Conservation (phyloP, 164 flowering plant genomes). For the Tetrastigma voinierianum region DNA sequence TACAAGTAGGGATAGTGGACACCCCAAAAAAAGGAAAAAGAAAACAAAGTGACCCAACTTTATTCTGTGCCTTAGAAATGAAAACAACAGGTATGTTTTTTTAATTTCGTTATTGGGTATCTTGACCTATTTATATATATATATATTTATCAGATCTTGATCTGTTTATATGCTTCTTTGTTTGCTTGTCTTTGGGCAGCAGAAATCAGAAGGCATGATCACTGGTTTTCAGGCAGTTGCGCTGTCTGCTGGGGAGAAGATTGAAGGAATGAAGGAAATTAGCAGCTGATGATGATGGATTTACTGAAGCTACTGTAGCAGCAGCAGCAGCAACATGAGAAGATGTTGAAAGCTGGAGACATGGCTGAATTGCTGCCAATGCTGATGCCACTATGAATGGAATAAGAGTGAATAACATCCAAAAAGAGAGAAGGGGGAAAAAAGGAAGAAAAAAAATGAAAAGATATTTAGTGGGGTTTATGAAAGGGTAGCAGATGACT, state of each 20-base stretch:
- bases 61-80: conserved; percentile 1
- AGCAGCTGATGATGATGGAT: background rate
- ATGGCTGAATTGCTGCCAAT: background rate
- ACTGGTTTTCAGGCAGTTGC: conserved; percentile 17
- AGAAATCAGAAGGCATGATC: conserved; percentile 27
- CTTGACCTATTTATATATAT: background rate
- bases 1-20: background rate
- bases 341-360: conserved; percentile 1
- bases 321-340: conserved; percentile 10
- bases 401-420: background rate
- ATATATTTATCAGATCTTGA: too few species aligned
- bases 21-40: too few species aligned
- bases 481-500: background rate
- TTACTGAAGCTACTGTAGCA: conserved; percentile 11
- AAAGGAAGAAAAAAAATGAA: background rate
- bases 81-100: too few species aligned
- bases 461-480: background rate
- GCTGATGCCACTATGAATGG: background rate
- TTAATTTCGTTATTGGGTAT: too few species aligned
- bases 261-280: conserved; percentile 14
- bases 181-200: conserved; percentile 5
- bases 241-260: conserved; percentile 11
- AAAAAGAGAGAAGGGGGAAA: background rate
- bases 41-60: background rate
- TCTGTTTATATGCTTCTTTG: background rate